Base-by-base conservation (phyloP, 2,329 filamentous ascomycete species). In the Rhinocladiella similis region DNA sequence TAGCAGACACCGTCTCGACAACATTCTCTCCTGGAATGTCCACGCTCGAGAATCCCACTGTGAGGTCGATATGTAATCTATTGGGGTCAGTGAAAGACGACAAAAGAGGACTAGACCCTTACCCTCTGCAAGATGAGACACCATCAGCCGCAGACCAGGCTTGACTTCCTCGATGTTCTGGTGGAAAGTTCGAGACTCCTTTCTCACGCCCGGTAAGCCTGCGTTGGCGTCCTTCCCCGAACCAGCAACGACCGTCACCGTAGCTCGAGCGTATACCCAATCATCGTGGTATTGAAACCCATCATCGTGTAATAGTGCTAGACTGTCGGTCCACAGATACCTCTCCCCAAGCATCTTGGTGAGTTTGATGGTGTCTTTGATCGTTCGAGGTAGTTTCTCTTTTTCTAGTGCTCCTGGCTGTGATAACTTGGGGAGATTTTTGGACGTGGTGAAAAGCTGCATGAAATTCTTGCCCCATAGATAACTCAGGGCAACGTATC, bases 11-110 rank as follows among this genome's bases (percentile, higher is more conserved):
- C 72, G 63, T 5, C 64, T 52, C 0, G 72, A 73, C 1, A 74
- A 67, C 22, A 75, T 63, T 27, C 69, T 61, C 58, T 75, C 72
- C 60, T 75, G 72, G 51, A 73, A 73, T 1, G 72, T 75, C 73
- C 73, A 75, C 0, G 69, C 72, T 38, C 73, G 65, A 1, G 63
- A 65, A 52, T 70, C 72, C 69, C 72, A 73, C 50, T 66, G 63
- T 12, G 63, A 66, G 22, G 54, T 65, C 4, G 69, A 70, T 25
- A 65, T 66, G 52, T 65, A 65, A 49, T 66, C 63, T 61, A 29
- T 6, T 16, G 55, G 22, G 48, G 41, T 25, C 22, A 25, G 25
- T 20, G 13, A 5, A 1, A 18, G 38, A 45, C 35, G 16, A 5
- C 2, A 2, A 45, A 19, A 6, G 19, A 46, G 7, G 10, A 16